These are phyloP conservation scores for Colletotrichum coccodes DNA, from an alignment of 2,329 filamentous ascomycete species.

Conservation along the genomic window DNA sequence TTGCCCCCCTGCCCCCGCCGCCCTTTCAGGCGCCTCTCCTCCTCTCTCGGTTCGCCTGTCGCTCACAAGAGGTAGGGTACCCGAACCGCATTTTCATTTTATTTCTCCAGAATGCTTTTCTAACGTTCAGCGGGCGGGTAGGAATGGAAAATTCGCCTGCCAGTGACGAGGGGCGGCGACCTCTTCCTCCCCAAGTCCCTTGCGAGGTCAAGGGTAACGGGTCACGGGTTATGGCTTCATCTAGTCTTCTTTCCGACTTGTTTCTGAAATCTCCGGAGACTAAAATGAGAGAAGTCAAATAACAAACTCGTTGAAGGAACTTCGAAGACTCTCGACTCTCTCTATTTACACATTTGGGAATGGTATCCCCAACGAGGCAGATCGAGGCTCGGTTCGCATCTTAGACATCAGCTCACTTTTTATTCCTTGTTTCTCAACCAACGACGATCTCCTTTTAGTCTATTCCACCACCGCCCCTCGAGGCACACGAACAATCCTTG, in stretches of 20 bases:
- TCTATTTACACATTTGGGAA: background rate
- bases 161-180: background rate
- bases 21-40: no score
- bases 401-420: constrained; percentile 1
- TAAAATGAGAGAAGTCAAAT: background rate
- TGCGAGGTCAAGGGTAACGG: no score
- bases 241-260: background rate
- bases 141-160: background rate
- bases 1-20: no score
- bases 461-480: background rate
- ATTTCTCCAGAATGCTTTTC: background rate
- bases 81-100: background rate
- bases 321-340: background rate
- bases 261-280: background rate
- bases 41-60: no score
- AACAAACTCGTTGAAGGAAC: no score
- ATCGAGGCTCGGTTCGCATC: background rate
- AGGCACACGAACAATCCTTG: background rate
- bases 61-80: background rate
- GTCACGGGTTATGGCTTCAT: background rate
- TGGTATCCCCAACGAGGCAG: background rate
- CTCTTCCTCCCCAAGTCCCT: background rate
- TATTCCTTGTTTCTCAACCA: background rate
- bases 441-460: background rate
- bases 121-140: background rate